Conservation (phyloP, 179 eudicot species). For the Patellifolia procumbens region DNA sequence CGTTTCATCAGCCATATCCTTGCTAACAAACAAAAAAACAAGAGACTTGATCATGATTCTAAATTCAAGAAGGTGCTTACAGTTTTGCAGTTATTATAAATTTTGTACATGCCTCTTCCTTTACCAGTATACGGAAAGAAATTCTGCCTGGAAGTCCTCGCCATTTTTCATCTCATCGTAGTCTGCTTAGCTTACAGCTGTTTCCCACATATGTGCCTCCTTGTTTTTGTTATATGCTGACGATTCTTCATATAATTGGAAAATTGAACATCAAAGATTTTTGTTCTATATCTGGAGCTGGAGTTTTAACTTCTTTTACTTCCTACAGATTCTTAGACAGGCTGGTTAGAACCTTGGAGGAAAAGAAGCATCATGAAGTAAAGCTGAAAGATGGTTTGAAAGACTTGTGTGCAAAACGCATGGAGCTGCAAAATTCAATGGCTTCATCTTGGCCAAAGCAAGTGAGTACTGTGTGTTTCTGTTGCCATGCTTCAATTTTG, state of each 20-base stretch:
- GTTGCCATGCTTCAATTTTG: neutral
- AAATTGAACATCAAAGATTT: neutral
- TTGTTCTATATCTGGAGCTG: conserved; percentile 9
- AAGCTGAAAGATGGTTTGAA: conserved; percentile 86
- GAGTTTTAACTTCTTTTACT: conserved; percentile 10
- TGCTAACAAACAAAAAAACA: conserved; percentile 71
- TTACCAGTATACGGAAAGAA: neutral
- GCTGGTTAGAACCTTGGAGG: conserved; percentile 77
- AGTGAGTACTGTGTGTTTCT: conserved; percentile 50
- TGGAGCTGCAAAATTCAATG: conserved; percentile 91
- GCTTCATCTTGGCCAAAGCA: conserved; percentile 98
- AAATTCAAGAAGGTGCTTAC: conserved; percentile 80
- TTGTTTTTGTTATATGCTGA: neutral
- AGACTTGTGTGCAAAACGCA: conserved; percentile 77
- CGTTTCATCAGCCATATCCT: conserved; percentile 64
- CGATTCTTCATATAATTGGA: neutral
- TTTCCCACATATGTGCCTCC: neutral
- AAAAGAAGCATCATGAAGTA: conserved; percentile 91
- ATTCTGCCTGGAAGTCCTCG: neutral
- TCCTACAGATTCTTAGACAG: conserved; percentile 78
- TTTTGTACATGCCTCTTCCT: neutral
- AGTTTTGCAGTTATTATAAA: neutral
- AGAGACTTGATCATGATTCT: conserved; percentile 91
- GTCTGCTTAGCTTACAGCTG: neutral
- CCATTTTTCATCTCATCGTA: neutral